These are phyloP conservation scores for Coemansia sp. DNA, from an alignment of 192 early-diverging fungal genomes.

Conservation along the genomic window DNA sequence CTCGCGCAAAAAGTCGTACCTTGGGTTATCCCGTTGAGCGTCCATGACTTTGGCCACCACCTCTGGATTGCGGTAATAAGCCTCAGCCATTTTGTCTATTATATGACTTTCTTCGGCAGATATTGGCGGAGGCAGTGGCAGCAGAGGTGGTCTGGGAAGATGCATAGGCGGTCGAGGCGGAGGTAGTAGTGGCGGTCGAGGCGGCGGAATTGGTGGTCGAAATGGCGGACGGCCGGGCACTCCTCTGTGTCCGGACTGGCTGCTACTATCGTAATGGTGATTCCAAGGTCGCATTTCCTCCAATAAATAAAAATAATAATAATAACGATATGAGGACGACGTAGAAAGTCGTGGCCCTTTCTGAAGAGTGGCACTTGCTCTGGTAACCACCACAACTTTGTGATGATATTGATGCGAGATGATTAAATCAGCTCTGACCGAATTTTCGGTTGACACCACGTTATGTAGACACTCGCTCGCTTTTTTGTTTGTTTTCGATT, in stretches of 20 bases:
- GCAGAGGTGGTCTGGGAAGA: neutral
- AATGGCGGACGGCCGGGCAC: neutral
- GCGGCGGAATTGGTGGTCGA: slow-evolving; percentile 13
- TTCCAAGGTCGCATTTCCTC: slow-evolving; percentile 26
- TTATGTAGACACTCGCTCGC: neutral
- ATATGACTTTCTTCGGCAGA: slow-evolving; percentile 20
- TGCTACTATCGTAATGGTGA: neutral
- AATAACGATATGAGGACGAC: neutral
- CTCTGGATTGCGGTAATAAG: slow-evolving; percentile 30
- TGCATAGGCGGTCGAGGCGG: slow-evolving; percentile 8
- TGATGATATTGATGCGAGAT: neutral
- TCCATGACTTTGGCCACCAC: slow-evolving; percentile 30
- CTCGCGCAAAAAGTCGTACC: slow-evolving; percentile 36
- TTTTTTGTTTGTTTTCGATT: slow-evolving; percentile 14
- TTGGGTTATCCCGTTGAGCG: slow-evolving; percentile 25
- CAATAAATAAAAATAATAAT: neutral
- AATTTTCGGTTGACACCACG: neutral
- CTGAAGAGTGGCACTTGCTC: no score
- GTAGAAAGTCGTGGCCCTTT: neutral
- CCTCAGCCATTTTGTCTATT: slow-evolving; percentile 47
- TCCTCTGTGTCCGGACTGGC: neutral
- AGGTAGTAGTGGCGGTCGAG: slow-evolving; percentile 4
- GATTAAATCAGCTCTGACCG: neutral
- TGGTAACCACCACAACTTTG: neutral
- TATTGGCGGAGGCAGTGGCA: neutral